Evolutionary conservation across 78 protist genomes (phyloP).

Genomic region (Dictyostelium capitatum): DNA sequence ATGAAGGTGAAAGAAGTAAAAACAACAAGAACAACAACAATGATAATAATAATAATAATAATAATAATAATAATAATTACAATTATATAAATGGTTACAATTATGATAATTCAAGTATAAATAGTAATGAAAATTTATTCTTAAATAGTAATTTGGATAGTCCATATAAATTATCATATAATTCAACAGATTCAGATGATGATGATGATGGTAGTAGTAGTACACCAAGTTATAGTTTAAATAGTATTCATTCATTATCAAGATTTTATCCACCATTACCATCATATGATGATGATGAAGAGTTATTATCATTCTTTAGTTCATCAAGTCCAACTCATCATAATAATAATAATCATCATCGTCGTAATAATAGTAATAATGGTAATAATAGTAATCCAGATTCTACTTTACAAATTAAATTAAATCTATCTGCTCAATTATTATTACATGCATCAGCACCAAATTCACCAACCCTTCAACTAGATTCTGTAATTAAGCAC

Average conservation of each 20-base stretch:
- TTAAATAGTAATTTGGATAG: constrained; percentile 54
- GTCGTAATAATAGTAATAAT: neutral
- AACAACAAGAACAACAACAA: too few species aligned
- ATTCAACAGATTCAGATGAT: neutral
- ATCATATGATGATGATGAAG: constrained; percentile 81
- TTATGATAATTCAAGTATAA: neutral
- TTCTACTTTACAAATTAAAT: neutral
- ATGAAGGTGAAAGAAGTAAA: too few species aligned
- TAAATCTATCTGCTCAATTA: constrained; percentile 57
- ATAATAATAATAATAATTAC: neutral
- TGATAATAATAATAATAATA: neutral
- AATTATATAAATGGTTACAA: neutral
- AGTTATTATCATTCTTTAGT: constrained; percentile 52
- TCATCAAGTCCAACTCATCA: neutral
- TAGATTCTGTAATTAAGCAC: neutral
- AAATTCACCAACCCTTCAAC: constrained; percentile 16
- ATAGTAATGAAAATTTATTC: constrained; percentile 11
- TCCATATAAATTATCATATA: constrained; percentile 47
- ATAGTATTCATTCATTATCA: constrained; percentile 30
- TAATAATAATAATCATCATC: neutral
- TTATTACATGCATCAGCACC: constrained; percentile 38
- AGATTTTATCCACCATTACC: constrained; percentile 82
- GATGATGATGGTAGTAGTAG: neutral
- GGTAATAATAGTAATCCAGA: neutral
- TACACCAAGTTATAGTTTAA: neutral